Evolutionary conservation across 805 yeast species (phyloP), one percentile per base, ranked within the genome.

Genomic region (Maudiozyma serrabonitensis): DNA sequence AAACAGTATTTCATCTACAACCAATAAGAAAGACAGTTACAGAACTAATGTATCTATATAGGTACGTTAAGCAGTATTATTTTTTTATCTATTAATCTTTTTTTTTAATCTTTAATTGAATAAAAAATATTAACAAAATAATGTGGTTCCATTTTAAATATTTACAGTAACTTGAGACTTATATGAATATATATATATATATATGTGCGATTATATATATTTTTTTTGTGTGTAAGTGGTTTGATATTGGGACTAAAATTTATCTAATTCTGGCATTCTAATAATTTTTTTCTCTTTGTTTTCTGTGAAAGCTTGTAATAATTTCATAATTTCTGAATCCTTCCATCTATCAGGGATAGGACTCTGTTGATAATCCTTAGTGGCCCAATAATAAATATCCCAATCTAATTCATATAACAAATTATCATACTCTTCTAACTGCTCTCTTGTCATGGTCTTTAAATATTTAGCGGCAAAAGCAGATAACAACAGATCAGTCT

Each of bases 351-450:
- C 88, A 15, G 98, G 97, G 54, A 91, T 73, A 13, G 95, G 95
- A 44, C 90, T 86, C 18, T 86, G 80, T 35, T 79, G 81, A 59
- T 70, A 86, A 65, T 90, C 87, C 56, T 78, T 79, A 2, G 97
- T 88, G 25, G 95, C 95, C 99, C 99, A 91, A 71, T 93, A 93
- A 68, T 87, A 93, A 52, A 93, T 90, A 67, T 93, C 99, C 99
- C 99, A 93, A 68, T 93, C 99, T n/a, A 91, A 79, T 68, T 91
- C 95, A 66, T 93, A 95, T 62, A 93, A 74, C 50, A 93, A 69
- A 50, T 74, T 64, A 62, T 91, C 97, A 66, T 87, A 93, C 66
- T 93, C 98, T 44, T 80, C 84, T 48, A 93, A 71, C 68, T 88
- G 84, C 48, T 74, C 82, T 52, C 70, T 67, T 12, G 75, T 72